These are phyloP conservation scores for Rhizopus sp. DNA, from an alignment of 371 early-diverging fungal genomes.

Conservation along the genomic window DNA sequence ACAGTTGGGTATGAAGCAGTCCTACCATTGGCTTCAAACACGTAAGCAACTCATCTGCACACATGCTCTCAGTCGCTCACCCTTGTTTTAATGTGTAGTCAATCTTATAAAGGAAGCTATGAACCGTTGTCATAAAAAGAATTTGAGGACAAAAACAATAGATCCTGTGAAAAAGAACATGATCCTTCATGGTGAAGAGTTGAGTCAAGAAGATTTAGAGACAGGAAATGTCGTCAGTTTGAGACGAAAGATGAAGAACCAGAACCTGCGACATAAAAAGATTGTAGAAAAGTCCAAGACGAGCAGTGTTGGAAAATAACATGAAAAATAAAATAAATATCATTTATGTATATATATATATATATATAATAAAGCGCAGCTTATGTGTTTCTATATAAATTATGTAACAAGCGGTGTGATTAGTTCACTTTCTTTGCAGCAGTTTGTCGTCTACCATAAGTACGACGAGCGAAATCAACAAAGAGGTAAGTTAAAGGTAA, in stretches of 20 bases:
- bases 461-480: constrained; percentile 72
- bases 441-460: constrained; percentile 57
- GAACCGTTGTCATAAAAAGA: background rate
- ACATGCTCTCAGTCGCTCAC: no score
- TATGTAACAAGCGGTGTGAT: constrained; percentile 5
- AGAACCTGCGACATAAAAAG: no score
- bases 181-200: no score
- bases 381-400: background rate
- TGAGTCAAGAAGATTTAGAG: no score
- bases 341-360: no score
- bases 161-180: background rate
- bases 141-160: background rate
- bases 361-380: background rate
- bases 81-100: background rate
- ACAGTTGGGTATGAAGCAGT: background rate
- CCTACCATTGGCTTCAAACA: background rate
- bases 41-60: background rate
- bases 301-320: background rate
- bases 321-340: background rate
- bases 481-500: constrained; percentile 82
- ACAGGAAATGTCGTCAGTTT: no score
- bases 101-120: background rate
- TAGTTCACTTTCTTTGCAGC: constrained; percentile 57
- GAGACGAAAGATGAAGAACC: no score
- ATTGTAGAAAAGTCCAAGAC: background rate